Percentiles rank a stretch among this genome's conserved stretches.
Evolutionary conservation across 2,329 filamentous ascomycete genomes (phyloP).

Genomic region (Fusarium xyrophilum): DNA sequence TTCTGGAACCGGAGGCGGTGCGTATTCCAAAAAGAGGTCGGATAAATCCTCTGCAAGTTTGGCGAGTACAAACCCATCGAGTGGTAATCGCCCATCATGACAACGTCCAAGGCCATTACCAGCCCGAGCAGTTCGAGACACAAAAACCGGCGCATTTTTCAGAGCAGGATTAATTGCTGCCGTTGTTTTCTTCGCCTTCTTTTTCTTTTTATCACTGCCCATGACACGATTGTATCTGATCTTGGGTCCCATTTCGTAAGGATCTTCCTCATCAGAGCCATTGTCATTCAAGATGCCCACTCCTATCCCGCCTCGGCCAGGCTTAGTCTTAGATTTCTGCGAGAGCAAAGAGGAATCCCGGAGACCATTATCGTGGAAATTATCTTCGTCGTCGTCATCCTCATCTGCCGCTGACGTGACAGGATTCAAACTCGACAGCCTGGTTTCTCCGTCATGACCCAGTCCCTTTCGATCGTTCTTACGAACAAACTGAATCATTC

Average conservation of each 20-base stretch:
- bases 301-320: slow-evolving; percentile 73
- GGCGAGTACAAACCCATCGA: slow-evolving; percentile 81
- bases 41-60: slow-evolving; percentile 53
- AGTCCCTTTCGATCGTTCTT: slow-evolving; percentile 76
- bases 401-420: slow-evolving; percentile 37
- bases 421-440: slow-evolving; percentile 51
- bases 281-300: slow-evolving; percentile 91
- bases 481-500: slow-evolving; percentile 68
- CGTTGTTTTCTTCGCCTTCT: slow-evolving; percentile 62
- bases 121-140: slow-evolving; percentile 61
- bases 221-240: slow-evolving; percentile 87
- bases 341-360: slow-evolving; percentile 27
- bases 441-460: slow-evolving; percentile 68
- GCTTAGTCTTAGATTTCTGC: slow-evolving; percentile 59
- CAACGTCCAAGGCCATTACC: slow-evolving; percentile 63
- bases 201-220: slow-evolving; percentile 82
- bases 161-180: slow-evolving; percentile 69
- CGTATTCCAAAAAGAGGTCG: slow-evolving; percentile 53
- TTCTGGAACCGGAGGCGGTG: slow-evolving; percentile 70
- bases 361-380: slow-evolving; percentile 28
- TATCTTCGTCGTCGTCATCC: slow-evolving; percentile 55
- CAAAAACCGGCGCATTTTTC: slow-evolving; percentile 74
- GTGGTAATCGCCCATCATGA: slow-evolving; percentile 79
- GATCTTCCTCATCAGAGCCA: slow-evolving; percentile 93
- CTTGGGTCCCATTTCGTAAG: slow-evolving; percentile 88